These are phyloP conservation scores for Chalciporus piperatus DNA, from an alignment of 768 basidiomycete genomes.

Conservation along the genomic window DNA sequence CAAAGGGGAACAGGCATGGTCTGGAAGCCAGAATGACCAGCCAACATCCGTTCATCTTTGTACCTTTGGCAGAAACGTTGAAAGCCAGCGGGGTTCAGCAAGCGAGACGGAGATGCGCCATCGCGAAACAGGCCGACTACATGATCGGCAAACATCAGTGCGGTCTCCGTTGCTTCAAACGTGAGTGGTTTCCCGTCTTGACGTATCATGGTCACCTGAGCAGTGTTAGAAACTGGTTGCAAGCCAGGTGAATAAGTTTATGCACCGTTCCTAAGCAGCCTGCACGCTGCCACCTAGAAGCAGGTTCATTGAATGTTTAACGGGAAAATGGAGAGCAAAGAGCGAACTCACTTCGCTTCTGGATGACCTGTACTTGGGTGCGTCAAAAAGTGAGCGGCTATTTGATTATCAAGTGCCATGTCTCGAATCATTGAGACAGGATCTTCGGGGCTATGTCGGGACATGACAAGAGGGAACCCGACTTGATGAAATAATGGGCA, in stretches of 20 bases:
- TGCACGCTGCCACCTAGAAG: conserved; percentile 22
- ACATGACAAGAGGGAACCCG: conserved; percentile 29
- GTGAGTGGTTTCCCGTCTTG: conserved; percentile 24
- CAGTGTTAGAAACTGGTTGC: not conserved
- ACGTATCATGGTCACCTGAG: conserved; percentile 27
- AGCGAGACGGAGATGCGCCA: conserved; percentile 10
- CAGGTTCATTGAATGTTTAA: not conserved
- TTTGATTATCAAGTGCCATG: conserved; percentile 28
- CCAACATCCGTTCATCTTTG: conserved; percentile 15
- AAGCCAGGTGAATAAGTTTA: not conserved
- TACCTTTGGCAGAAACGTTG: conserved; percentile 23
- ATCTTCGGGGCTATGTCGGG: conserved; percentile 23
- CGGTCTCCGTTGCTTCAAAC: conserved; percentile 25
- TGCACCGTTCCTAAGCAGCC: conserved; percentile 27
- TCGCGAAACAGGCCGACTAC: conserved; percentile 29
- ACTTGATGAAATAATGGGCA: conserved; percentile 28
- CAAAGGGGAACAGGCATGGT: conserved; percentile 21
- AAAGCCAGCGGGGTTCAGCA: conserved; percentile 23
- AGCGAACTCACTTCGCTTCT: conserved; percentile 16
- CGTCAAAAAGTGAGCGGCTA: conserved; percentile 29
- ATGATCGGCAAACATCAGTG: conserved; percentile 34
- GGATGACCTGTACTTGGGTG: conserved; percentile 27
- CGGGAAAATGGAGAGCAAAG: not conserved
- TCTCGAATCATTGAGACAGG: conserved; percentile 20
- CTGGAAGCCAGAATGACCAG: conserved; percentile 12